Evolutionary conservation across 495 filamentous ascomycete species (phyloP).

Genomic region (Melanomma pulvis-pyrius): DNA sequence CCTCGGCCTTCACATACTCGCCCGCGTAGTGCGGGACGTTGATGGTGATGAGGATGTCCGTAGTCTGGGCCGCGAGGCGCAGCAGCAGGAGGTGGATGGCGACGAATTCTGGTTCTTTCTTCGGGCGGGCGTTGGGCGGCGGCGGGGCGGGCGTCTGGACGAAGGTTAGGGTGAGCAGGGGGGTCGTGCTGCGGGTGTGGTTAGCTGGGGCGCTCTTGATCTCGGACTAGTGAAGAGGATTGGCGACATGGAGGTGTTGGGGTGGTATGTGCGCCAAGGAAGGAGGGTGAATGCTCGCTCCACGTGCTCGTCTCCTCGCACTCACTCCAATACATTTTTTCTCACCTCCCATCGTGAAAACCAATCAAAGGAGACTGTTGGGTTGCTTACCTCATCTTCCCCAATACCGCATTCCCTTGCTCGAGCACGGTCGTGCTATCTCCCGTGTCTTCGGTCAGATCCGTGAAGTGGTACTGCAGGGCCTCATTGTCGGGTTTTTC

Average conservation of each 20-base stretch:
- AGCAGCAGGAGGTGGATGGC: conserved; percentile 71
- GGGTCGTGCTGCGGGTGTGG: conserved; percentile 9
- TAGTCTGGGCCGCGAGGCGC: conserved; percentile 70
- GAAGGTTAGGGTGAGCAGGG: conserved; percentile 16
- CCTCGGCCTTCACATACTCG: conserved; percentile 63
- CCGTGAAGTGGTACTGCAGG: conserved; percentile 73
- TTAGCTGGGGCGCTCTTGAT: neutral
- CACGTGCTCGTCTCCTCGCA: too few relatives aligned
- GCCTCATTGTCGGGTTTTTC: conserved; percentile 64
- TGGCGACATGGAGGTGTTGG: too few relatives aligned
- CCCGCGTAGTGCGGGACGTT: conserved; percentile 80
- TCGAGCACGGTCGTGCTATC: conserved; percentile 54
- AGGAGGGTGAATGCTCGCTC: too few relatives aligned
- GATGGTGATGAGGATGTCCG: conserved; percentile 85
- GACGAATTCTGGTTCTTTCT: conserved; percentile 51
- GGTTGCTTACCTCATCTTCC: conserved; percentile 41
- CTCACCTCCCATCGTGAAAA: conserved; percentile 49
- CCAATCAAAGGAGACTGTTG: neutral
- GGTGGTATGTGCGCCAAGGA: too few relatives aligned
- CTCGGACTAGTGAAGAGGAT: neutral
- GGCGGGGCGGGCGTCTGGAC: conserved; percentile 22
- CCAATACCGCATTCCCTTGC: conserved; percentile 47
- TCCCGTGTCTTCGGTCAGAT: conserved; percentile 57
- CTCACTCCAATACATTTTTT: too few relatives aligned
- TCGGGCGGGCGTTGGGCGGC: conserved; percentile 35